Percentiles rank a stretch among this genome's conserved stretches.
Conservation (phyloP, 2,329 filamentous ascomycete genomes). For the Microsporum canis region DNA sequence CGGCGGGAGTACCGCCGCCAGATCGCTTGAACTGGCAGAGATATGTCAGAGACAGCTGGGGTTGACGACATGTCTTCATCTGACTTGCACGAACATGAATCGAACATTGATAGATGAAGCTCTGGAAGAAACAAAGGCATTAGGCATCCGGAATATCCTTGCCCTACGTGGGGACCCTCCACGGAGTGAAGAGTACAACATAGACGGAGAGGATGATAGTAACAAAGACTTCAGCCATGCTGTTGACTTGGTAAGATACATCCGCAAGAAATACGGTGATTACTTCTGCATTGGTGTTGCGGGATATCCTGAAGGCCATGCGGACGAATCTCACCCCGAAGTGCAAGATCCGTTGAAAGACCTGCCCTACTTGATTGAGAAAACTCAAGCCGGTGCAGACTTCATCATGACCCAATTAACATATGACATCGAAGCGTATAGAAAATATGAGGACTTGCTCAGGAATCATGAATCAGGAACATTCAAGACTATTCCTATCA, state of each 20-base stretch:
- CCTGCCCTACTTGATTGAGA: conserved; percentile 78
- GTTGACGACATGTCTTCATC: conserved; percentile 85
- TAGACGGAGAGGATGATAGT: conserved; percentile 48
- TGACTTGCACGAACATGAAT: conserved; percentile 98
- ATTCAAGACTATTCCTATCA: conserved; percentile 79
- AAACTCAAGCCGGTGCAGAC: conserved; percentile 81
- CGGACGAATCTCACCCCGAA: conserved; percentile 80
- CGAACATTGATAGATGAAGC: conserved; percentile 74
- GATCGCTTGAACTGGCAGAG: conserved; percentile 88
- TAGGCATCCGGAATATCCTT: conserved; percentile 89
- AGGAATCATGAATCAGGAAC: conserved; percentile 70
- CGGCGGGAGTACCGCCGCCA: conserved; percentile 78
- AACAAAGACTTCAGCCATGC: conserved; percentile 81
- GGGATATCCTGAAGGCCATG: conserved; percentile 89
- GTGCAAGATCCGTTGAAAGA: conserved; percentile 56
- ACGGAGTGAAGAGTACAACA: conserved; percentile 73
- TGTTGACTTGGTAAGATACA: conserved; percentile 79
- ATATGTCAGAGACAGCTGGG: conserved; percentile 86
- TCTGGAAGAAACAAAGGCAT: conserved; percentile 74
- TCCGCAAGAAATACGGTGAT: conserved; percentile 71
- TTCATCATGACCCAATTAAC: conserved; percentile 99
- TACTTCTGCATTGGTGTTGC: conserved; percentile 96
- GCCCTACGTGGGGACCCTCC: conserved; percentile 87
- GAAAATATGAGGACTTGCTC: conserved; percentile 63
- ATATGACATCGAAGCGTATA: conserved; percentile 78